Base-by-base conservation (phyloP, 2,329 filamentous ascomycete species). In the Stylonectria norvegica region DNA sequence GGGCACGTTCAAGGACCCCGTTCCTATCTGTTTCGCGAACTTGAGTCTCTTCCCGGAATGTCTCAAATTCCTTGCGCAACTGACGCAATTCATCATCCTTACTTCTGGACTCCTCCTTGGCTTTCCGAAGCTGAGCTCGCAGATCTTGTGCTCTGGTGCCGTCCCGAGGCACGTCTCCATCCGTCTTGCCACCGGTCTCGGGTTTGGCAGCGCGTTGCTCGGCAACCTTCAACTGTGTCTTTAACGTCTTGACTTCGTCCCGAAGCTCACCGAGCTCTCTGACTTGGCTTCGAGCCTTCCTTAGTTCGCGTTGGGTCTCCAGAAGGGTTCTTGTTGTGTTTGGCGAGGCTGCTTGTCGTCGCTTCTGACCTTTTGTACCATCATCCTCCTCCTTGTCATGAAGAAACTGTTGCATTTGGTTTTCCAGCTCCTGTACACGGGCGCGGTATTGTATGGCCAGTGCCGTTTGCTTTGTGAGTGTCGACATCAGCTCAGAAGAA, bases 351-450 rank as follows among this genome's bases (percentile, higher is more conserved):
- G 63, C 59, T 22, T 67, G 62, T 16, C 64, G 62, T 28, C 62
- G 64, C 16, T 60, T 63, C 12, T 58, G 60, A n/a, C 47, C 52
- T 11, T 59, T 59, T 9, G 54, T 50, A 25, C 58, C 59, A 10
- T 48, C 50, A 14, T 58, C 60, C 2, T 65, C 61, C 20, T 67
- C 64, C 17, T 61, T 61, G 7, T 63, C 67, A 25, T 50, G 58
- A 42, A 63, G 53, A 15, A 65, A 50, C 2, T 69, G 68, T 42
- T 68, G 73, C 12, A 75, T 63, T 49, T 73, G 61, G 4, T 63
- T 62, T 42, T 81, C 76, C 38, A 84, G 66, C 46, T 82, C 76
- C 44, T 78, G 73, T 7, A 83, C 76, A 38, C 77, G 76, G 19
- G 70, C 68, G 46, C 74, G 73, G 59, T 83, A 83, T 48, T 81